phyloP scores from a whole-genome alignment of 176 grass and related monocot genomes.

The Rhipidocladum racemiflorum region DNA sequence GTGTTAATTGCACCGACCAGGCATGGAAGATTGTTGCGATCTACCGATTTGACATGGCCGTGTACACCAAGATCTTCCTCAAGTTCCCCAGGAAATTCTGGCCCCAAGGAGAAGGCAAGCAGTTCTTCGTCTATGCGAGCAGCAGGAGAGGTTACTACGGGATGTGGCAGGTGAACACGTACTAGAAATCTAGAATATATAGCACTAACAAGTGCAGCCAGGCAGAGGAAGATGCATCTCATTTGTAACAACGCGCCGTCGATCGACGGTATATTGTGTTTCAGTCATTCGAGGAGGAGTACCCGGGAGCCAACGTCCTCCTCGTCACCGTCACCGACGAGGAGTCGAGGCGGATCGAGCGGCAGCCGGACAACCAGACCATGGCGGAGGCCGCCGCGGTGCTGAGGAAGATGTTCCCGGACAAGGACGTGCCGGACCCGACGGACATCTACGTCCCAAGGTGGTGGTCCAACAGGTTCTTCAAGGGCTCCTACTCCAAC shows the following conservation, averaged over 20 bases:
- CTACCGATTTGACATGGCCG: slow-evolving; percentile 46
- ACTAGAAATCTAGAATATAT: too few species aligned
- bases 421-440: slow-evolving; percentile 42
- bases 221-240: not conserved
- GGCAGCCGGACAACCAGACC: slow-evolving; percentile 50
- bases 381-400: slow-evolving; percentile 45
- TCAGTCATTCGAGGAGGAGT: slow-evolving; percentile 54
- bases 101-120: slow-evolving; percentile 42
- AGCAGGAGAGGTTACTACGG: slow-evolving; percentile 56
- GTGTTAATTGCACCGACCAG: not conserved
- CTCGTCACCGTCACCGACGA: slow-evolving; percentile 63
- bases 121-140: slow-evolving; percentile 65
- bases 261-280: not conserved
- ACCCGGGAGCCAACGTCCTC: slow-evolving; percentile 52
- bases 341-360: slow-evolving; percentile 61
- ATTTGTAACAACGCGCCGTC: not conserved
- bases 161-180: slow-evolving; percentile 40
- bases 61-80: slow-evolving; percentile 63
- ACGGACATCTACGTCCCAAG: slow-evolving; percentile 50
- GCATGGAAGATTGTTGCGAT: slow-evolving; percentile 29
- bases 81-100: slow-evolving; percentile 60
- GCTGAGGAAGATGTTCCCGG: slow-evolving; percentile 52
- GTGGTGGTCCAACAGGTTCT: slow-evolving; percentile 70
- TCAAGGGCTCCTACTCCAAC: slow-evolving; percentile 58
- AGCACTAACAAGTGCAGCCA: too few species aligned